These are phyloP conservation scores for Rauvolfia tetraphylla DNA, from an alignment of 257 asterid genomes.

Conservation along the genomic window DNA sequence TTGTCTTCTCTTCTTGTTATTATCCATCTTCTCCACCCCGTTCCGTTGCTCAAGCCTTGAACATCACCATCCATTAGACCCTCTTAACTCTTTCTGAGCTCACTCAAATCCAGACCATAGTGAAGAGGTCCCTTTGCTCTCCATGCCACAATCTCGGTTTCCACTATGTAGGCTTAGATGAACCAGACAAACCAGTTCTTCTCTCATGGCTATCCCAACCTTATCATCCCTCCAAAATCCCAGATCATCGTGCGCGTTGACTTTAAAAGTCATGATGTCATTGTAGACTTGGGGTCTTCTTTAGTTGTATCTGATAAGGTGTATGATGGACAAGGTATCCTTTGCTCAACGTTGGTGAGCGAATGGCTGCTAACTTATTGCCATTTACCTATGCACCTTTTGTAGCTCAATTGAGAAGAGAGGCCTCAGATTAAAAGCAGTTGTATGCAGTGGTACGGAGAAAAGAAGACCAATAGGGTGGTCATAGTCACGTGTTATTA, in stretches of 20 bases:
- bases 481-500: slow-evolving; percentile 56
- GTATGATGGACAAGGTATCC: slow-evolving; percentile 64
- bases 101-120: slow-evolving; percentile 34
- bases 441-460: slow-evolving; percentile 77
- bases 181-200: slow-evolving; percentile 45
- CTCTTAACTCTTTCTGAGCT: slow-evolving; percentile 51
- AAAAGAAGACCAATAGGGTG: slow-evolving; percentile 34
- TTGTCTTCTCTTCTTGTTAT: slow-evolving; percentile 18
- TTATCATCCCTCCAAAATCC: background rate
- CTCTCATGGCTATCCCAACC: slow-evolving; percentile 26
- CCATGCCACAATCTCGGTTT: slow-evolving; percentile 32
- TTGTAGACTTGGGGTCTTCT: slow-evolving; percentile 35
- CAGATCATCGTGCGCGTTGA: slow-evolving; percentile 37
- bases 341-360: slow-evolving; percentile 35
- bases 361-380: slow-evolving; percentile 30
- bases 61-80: slow-evolving; percentile 44
- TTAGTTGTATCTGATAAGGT: slow-evolving; percentile 29
- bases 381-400: slow-evolving; percentile 44
- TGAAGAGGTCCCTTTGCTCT: slow-evolving; percentile 24
- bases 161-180: slow-evolving; percentile 69
- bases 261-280: slow-evolving; percentile 36
- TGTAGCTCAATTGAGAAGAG: slow-evolving; percentile 46
- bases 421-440: slow-evolving; percentile 50
- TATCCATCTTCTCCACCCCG: slow-evolving; percentile 13
- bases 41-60: slow-evolving; percentile 16